These are phyloP conservation scores for Geosmithia morbida DNA, from an alignment of 2,329 filamentous ascomycete genomes.

Conservation along the genomic window DNA sequence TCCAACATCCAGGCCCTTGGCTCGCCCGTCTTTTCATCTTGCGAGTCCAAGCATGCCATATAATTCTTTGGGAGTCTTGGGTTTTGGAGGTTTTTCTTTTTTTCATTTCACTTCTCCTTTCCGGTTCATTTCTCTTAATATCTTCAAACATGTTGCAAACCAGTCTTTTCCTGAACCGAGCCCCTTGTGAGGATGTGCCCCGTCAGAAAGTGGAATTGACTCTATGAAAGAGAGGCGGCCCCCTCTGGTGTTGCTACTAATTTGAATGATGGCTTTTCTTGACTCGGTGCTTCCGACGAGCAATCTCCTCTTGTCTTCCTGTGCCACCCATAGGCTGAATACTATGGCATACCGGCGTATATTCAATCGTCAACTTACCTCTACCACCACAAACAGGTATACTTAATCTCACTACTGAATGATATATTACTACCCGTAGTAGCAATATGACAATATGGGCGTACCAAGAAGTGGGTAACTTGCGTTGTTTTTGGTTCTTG, in stretches of 20 bases:
- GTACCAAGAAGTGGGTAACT: background rate
- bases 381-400: too few relatives aligned
- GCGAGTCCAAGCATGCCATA: conserved; percentile 14
- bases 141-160: background rate
- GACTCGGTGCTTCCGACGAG: background rate
- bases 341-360: too few relatives aligned
- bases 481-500: background rate
- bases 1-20: conserved; percentile 7
- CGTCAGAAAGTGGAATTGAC: background rate
- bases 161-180: background rate
- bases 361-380: too few relatives aligned
- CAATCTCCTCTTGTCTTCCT: background rate
- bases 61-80: conserved; percentile 23
- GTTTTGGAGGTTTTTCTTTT: conserved; percentile 15
- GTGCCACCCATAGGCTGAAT: too few relatives aligned
- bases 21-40: conserved; percentile 7
- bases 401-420: too few relatives aligned
- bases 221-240: background rate
- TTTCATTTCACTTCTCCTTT: background rate
- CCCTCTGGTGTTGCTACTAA: background rate
- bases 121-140: background rate
- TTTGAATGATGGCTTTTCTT: background rate
- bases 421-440: too few relatives aligned
- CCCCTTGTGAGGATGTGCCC: background rate
- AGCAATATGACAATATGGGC: background rate